Conservation (phyloP, 2,329 filamentous ascomycete genomes). For the Didymella glomerata region DNA sequence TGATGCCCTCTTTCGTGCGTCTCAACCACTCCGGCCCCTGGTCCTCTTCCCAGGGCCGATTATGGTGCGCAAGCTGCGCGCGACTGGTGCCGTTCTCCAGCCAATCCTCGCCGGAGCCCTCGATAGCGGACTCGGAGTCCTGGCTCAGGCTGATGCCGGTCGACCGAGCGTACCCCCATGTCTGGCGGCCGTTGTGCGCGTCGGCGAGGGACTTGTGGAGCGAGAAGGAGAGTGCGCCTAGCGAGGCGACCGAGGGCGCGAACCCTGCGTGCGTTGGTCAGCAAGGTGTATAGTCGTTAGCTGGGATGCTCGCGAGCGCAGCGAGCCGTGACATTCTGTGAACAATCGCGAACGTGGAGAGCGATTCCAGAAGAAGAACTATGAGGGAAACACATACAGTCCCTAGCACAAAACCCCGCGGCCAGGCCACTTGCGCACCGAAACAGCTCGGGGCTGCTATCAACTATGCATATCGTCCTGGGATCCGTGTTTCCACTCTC, state of each 20-base stretch:
- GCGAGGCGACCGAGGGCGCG: constrained; percentile 61
- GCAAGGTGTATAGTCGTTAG: background rate
- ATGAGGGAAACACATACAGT: constrained; percentile 64
- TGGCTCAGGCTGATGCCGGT: constrained; percentile 66
- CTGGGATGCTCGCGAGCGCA: background rate
- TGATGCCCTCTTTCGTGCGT: constrained; percentile 60
- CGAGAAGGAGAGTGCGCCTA: constrained; percentile 73
- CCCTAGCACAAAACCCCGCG: constrained; percentile 75
- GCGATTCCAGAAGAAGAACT: background rate
- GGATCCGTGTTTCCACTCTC: constrained; percentile 49
- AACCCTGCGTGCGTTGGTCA: constrained; percentile 59
- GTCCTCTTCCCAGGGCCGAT: constrained; percentile 39
- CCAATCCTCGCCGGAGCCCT: constrained; percentile 69
- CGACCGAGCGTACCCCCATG: constrained; percentile 68
- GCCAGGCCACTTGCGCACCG: constrained; percentile 77
- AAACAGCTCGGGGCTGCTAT: constrained; percentile 69
- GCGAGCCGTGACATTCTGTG: too few species aligned
- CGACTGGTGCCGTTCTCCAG: constrained; percentile 70
- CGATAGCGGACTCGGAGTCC: constrained; percentile 52
- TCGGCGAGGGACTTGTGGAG: constrained; percentile 72
- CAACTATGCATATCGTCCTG: constrained; percentile 65
- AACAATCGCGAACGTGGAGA: background rate
- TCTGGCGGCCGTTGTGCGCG: constrained; percentile 63
- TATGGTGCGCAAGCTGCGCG: constrained; percentile 59
- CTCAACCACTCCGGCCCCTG: constrained; percentile 67